phyloP scores from a whole-genome alignment of 2,329 filamentous ascomycete genomes.

The Penicillium capsulatum region DNA sequence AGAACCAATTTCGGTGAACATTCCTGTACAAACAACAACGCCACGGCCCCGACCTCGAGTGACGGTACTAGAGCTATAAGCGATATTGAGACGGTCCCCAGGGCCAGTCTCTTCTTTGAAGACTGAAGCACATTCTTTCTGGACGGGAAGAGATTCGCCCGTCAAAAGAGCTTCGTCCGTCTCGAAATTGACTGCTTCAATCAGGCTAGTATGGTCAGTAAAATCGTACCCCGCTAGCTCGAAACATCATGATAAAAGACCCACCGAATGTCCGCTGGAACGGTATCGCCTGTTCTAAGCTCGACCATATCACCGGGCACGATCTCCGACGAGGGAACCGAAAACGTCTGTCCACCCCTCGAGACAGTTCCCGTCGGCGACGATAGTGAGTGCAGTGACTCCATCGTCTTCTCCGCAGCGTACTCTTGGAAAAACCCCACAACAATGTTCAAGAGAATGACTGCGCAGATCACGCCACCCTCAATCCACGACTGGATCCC shows the following conservation, averaged over 20 bases:
- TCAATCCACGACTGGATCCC: slow-evolving; percentile 57
- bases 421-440: slow-evolving; percentile 61
- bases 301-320: slow-evolving; percentile 59
- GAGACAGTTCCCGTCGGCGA: slow-evolving; percentile 57
- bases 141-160: slow-evolving; percentile 59
- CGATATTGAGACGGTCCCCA: slow-evolving; percentile 59
- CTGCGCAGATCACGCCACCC: slow-evolving; percentile 56
- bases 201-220: slow-evolving; percentile 32
- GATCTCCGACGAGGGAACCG: slow-evolving; percentile 54
- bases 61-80: slow-evolving; percentile 59
- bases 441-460: slow-evolving; percentile 55
- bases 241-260: slow-evolving; percentile 16
- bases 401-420: slow-evolving; percentile 60
- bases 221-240: neutral
- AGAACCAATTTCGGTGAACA: slow-evolving; percentile 61
- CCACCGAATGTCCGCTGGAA: slow-evolving; percentile 57
- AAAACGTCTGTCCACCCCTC: slow-evolving; percentile 54
- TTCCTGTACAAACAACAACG: slow-evolving; percentile 59
- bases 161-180: slow-evolving; percentile 66
- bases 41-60: slow-evolving; percentile 58
- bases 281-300: slow-evolving; percentile 56
- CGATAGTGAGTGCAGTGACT: slow-evolving; percentile 53
- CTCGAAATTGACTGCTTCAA: slow-evolving; percentile 66
- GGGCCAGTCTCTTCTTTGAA: slow-evolving; percentile 53
- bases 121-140: slow-evolving; percentile 45